These are phyloP conservation scores for Sugiyamaella japonica DNA, from an alignment of 1,139 yeast species.

Conservation along the genomic window DNA sequence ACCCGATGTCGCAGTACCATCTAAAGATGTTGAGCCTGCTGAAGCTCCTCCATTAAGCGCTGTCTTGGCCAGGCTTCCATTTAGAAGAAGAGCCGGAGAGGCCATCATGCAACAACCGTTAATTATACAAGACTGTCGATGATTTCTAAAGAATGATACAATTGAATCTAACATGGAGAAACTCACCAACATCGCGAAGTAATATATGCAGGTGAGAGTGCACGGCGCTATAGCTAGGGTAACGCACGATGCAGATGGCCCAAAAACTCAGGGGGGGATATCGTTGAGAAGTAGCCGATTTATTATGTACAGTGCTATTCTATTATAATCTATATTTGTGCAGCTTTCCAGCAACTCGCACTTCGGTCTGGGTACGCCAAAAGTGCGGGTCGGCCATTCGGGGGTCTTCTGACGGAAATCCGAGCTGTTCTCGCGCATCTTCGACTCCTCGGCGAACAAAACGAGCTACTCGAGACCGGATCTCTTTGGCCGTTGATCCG, in stretches of 20 bases:
- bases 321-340: constrained; percentile 10
- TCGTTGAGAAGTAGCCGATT: no score
- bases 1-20: constrained; percentile 7
- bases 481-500: constrained; percentile 60
- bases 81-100: constrained; percentile 12
- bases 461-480: constrained; percentile 71
- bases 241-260: constrained; percentile 2
- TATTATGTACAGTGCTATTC: constrained; percentile 1
- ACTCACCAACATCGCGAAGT: constrained; percentile 5
- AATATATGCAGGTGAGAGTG: not conserved
- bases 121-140: no score
- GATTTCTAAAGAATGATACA: not conserved
- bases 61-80: constrained; percentile 7
- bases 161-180: constrained; percentile 1
- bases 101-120: constrained; percentile 7
- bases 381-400: constrained; percentile 66
- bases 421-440: constrained; percentile 54
- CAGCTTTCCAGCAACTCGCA: constrained; percentile 17
- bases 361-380: constrained; percentile 50
- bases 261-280: constrained; percentile 11
- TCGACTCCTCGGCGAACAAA: constrained; percentile 66
- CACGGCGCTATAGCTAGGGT: constrained; percentile 12
- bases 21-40: not conserved
- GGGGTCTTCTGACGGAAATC: constrained; percentile 45
- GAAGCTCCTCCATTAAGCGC: constrained; percentile 10